These are phyloP conservation scores for Leishmania braziliensis DNA, from an alignment of 208 protist genomes.

Conservation along the genomic window DNA sequence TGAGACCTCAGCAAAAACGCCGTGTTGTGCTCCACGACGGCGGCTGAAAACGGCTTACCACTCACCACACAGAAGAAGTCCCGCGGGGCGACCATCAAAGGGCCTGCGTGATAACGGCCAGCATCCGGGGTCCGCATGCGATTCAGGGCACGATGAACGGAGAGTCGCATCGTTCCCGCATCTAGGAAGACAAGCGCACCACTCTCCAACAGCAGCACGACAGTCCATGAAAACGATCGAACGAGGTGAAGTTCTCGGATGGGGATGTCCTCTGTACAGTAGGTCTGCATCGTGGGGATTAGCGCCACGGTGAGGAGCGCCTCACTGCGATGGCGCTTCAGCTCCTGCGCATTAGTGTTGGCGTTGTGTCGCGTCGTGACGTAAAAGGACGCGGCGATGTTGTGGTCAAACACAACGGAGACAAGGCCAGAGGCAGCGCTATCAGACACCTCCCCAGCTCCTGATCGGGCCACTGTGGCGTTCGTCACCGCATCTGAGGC, in stretches of 20 bases:
- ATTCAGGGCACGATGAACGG: conserved; percentile 38
- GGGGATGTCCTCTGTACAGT: conserved; percentile 59
- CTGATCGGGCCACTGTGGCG: conserved; percentile 16
- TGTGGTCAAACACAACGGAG: conserved; percentile 48
- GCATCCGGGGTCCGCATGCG: conserved; percentile 30
- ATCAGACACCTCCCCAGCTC: conserved; percentile 1
- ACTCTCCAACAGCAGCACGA: conserved; percentile 67
- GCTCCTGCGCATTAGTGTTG: neutral
- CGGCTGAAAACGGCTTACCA: conserved; percentile 36
- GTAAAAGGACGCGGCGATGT: conserved; percentile 50
- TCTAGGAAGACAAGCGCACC: conserved; percentile 75
- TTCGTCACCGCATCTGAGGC: conserved; percentile 23
- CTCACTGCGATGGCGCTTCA: conserved; percentile 19
- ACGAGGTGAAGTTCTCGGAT: conserved; percentile 54
- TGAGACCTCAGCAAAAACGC: conserved; percentile 44
- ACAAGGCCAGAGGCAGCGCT: conserved; percentile 29
- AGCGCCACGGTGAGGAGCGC: conserved; percentile 8
- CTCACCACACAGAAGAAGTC: conserved; percentile 30
- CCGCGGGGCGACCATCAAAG: conserved; percentile 12
- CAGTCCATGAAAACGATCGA: conserved; percentile 48
- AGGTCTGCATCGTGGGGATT: conserved; percentile 29
- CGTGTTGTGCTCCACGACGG: conserved; percentile 62
- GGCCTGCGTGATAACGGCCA: conserved; percentile 15
- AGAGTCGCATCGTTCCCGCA: conserved; percentile 53
- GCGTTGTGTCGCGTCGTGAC: conserved; percentile 10